Percentiles rank a stretch among this genome's conserved stretches.
Evolutionary conservation across 1,139 yeast species (phyloP).

Genomic region (Zygosaccharomyces pseudobailii): DNA sequence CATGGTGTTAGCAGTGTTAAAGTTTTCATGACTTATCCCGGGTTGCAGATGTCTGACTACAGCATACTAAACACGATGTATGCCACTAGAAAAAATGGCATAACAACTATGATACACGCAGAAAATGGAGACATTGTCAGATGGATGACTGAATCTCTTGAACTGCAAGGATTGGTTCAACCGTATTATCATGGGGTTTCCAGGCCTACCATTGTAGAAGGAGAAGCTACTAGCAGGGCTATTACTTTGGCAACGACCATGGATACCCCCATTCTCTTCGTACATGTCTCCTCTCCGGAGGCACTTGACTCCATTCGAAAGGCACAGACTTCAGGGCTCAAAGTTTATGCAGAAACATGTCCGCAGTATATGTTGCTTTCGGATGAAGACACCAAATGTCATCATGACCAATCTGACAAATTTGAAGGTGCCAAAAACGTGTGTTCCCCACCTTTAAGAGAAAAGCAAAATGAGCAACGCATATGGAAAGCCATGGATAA

Average conservation of each 20-base stretch:
- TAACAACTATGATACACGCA: conserved; percentile 48
- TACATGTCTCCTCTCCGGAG: conserved; percentile 44
- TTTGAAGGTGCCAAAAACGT: conserved; percentile 41
- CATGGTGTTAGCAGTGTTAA: conserved; percentile 44
- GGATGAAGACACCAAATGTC: conserved; percentile 35
- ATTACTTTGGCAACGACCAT: conserved; percentile 40
- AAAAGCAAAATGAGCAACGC: conserved; percentile 38
- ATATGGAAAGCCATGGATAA: conserved; percentile 44
- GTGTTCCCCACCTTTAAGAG: conserved; percentile 47
- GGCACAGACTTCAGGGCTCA: conserved; percentile 40
- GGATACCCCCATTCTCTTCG: conserved; percentile 43
- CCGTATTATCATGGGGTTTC: conserved; percentile 45
- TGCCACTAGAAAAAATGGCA: conserved; percentile 39
- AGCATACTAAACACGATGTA: conserved; percentile 39
- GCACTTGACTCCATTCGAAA: conserved; percentile 40
- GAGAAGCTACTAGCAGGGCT: conserved; percentile 47
- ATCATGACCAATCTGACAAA: conserved; percentile 22
- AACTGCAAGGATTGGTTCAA: conserved; percentile 35
- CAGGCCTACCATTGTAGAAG: conserved; percentile 44
- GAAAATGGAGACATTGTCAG: conserved; percentile 45
- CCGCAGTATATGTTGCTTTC: conserved; percentile 46
- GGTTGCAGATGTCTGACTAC: conserved; percentile 39
- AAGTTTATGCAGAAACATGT: conserved; percentile 46
- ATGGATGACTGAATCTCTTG: conserved; percentile 40
- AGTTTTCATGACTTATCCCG: conserved; percentile 45